Evolutionary conservation across 2,329 filamentous ascomycete species (phyloP), one percentile per base, ranked within the genome.

Genomic region (Sphaerulina vaccinii): DNA sequence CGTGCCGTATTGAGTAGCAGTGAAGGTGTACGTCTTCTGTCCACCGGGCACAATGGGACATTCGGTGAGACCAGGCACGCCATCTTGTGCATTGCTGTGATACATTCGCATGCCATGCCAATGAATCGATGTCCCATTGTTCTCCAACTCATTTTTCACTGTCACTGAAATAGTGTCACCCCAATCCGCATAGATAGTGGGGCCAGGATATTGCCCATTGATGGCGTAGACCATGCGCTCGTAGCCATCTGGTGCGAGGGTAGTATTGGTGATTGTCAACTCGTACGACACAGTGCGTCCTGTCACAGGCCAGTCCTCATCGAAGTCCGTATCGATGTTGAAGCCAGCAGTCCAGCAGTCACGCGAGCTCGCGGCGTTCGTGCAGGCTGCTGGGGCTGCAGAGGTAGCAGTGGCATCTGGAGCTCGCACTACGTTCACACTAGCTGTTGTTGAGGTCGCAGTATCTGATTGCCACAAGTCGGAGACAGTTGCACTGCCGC

Each of bases 161-260:
- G 8, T 82, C 79, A 65, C 82, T 79, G 59, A 79, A 72, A 67
- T 62, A 21, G 52, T 62, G 45, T 68, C 64, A 27, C 65, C 64
- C 64, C 65, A 67, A 24, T 63, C 59, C 5, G 61, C 62, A 18
- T 56, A 59, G 35, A 67, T 65, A 1, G 59, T 59, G 8, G 39
- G 78, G 0, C 84, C 86, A 82, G 57, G 81, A 83, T 74, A n/a
- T 36, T 81, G 77, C 5, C 80, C 81, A 62, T 86, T 85, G 64
- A 87, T 73, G 19, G 87, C 73, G 53, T 74, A 55, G 27, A 64
- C 66, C 21, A 59, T 49, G 23, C 58, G 58, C 32, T 57, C 58
- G 66, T 66, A 23, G 49, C 72, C 72, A 60, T 74, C 71, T 1
- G 70, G 65, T 36, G 86, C 85, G 42, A 58, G 61, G 1, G 72